phyloP scores from a whole-genome alignment of 257 asterid genomes.

The Thymus quinquecostatus region DNA sequence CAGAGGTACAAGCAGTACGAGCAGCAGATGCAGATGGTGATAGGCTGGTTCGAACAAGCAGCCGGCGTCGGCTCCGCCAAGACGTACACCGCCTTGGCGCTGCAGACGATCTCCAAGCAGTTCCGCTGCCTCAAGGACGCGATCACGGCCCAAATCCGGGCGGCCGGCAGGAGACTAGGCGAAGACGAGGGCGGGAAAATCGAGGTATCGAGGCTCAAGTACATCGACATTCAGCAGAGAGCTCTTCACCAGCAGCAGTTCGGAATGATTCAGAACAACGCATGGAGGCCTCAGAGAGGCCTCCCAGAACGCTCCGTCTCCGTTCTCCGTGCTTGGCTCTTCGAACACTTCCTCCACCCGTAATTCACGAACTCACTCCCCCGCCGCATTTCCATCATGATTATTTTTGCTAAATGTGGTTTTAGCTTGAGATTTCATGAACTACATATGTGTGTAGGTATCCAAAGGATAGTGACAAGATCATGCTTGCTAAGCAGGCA shows the following conservation, averaged over 20 bases:
- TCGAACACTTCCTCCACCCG: slow-evolving; percentile 94
- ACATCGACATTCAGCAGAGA: slow-evolving; percentile 62
- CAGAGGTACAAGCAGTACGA: slow-evolving; percentile 66
- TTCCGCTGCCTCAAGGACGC: slow-evolving; percentile 68
- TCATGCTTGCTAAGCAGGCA: slow-evolving; percentile 89
- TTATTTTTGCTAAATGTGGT: no score
- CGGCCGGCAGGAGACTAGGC: slow-evolving; percentile 63
- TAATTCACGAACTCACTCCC: not conserved
- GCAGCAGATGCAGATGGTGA: slow-evolving; percentile 57
- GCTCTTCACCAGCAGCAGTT: slow-evolving; percentile 74
- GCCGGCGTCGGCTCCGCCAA: slow-evolving; percentile 55
- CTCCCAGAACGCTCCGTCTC: slow-evolving; percentile 85
- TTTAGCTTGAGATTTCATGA: not conserved
- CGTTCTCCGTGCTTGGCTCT: slow-evolving; percentile 89
- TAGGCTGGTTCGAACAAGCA: slow-evolving; percentile 55
- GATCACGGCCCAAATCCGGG: slow-evolving; percentile 51
- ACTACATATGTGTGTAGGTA: slow-evolving; percentile 44
- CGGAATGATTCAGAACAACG: slow-evolving; percentile 94
- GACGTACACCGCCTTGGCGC: slow-evolving; percentile 59
- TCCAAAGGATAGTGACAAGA: slow-evolving; percentile 86
- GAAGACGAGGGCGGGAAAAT: slow-evolving; percentile 62
- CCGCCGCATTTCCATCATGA: not conserved
- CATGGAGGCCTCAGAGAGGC: slow-evolving; percentile 99
- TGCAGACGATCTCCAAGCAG: slow-evolving; percentile 65
- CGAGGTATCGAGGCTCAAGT: slow-evolving; percentile 79